phyloP scores from a whole-genome alignment of 805 yeast genomes.

The Monosporozyma yasuniensis region DNA sequence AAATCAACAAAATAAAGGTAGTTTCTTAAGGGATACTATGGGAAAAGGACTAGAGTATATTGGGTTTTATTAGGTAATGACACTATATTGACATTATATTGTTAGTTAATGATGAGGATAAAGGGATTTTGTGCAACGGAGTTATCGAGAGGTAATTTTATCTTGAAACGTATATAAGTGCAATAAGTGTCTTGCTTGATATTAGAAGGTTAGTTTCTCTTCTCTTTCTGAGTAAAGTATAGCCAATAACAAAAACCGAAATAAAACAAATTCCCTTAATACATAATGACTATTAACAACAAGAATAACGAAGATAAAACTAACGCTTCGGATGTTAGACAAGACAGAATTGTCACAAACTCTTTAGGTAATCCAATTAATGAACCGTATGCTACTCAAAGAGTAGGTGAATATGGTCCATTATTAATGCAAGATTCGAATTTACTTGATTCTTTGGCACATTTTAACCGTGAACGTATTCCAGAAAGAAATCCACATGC shows the following conservation, averaged over 20 bases:
- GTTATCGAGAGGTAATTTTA: too few species aligned
- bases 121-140: too few species aligned
- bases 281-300: neutral
- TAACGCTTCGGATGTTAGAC: constrained; percentile 23
- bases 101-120: too few species aligned
- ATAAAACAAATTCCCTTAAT: neutral
- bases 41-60: too few species aligned
- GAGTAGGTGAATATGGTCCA: constrained; percentile 72
- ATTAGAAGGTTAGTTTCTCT: too few species aligned
- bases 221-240: too few species aligned
- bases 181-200: too few species aligned
- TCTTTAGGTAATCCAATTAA: constrained; percentile 71
- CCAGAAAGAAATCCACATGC: constrained; percentile 94
- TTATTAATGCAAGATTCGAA: constrained; percentile 73
- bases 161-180: too few species aligned
- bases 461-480: constrained; percentile 81
- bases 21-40: too few species aligned
- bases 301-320: constrained; percentile 17
- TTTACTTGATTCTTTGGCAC: constrained; percentile 72
- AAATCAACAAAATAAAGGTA: too few species aligned
- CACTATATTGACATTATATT: too few species aligned
- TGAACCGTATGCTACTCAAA: constrained; percentile 67
- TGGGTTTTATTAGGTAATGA: too few species aligned
- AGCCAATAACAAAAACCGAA: neutral
- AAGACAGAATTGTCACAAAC: constrained; percentile 53